A percentile compares a stretch with the other conserved stretches of the same genome.
phyloP scores from a whole-genome alignment of 2,329 filamentous ascomycete species.

The Monosporascus sp. region DNA sequence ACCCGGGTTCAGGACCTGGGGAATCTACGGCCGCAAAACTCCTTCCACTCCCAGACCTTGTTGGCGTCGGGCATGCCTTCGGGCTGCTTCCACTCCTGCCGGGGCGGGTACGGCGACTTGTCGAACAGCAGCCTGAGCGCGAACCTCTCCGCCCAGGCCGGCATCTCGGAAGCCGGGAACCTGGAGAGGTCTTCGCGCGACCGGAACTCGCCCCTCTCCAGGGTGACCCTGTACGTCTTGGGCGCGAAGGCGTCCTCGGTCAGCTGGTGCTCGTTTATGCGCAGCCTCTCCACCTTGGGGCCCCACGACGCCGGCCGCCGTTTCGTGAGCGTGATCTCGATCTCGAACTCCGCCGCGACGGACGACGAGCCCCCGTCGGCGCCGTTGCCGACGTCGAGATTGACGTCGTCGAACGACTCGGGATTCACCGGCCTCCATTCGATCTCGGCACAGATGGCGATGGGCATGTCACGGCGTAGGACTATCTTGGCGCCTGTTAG shows the following conservation, averaged over 20 bases:
- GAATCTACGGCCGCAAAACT: neutral
- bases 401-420: too few relatives aligned
- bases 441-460: too few relatives aligned
- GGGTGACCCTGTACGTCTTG: neutral
- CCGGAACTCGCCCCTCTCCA: neutral
- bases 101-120: neutral
- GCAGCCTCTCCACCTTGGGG: too few relatives aligned
- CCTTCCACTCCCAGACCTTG: slow-evolving; percentile 1
- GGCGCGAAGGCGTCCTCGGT: neutral
- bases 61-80: neutral
- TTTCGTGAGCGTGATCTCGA: too few relatives aligned
- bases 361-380: too few relatives aligned
- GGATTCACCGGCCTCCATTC: too few relatives aligned
- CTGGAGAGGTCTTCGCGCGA: neutral
- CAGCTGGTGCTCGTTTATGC: neutral
- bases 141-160: neutral
- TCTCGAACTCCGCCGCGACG: too few relatives aligned
- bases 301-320: too few relatives aligned
- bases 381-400: too few relatives aligned
- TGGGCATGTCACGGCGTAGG: too few relatives aligned
- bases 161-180: neutral
- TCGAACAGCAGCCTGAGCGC: neutral
- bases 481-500: too few relatives aligned
- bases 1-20: too few relatives aligned
- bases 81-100: neutral